Conservation (phyloP, 1,284 basidiomycete species). For the Wallemia ichthyophaga region DNA sequence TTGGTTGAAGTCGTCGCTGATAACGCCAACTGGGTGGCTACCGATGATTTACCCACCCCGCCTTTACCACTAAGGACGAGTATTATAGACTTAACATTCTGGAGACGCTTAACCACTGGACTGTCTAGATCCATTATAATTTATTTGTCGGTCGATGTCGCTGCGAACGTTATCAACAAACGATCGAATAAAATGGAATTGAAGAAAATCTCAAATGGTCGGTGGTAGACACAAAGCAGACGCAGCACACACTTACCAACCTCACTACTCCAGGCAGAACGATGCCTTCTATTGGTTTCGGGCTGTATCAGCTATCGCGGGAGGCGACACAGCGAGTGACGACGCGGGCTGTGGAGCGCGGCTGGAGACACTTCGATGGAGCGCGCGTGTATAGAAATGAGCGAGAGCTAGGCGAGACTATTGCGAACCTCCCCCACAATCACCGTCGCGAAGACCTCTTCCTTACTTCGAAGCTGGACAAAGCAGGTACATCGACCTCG, state of each 20-base stretch:
- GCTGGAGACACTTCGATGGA: constrained; percentile 9
- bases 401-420: constrained; percentile 22
- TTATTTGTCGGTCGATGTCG: no score
- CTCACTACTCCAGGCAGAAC: not conserved
- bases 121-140: constrained; percentile 9
- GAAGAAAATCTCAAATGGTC: no score
- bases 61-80: constrained; percentile 89
- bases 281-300: not conserved
- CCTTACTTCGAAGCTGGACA: not conserved
- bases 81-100: constrained; percentile 52
- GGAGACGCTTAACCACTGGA: constrained; percentile 30
- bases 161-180: no score
- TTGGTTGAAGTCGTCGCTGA: constrained; percentile 28
- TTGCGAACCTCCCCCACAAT: not conserved
- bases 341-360: not conserved
- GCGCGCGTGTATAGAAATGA: constrained; percentile 49
- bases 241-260: not conserved
- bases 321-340: not conserved
- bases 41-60: constrained; percentile 91
- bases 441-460: not conserved
- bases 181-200: no score
- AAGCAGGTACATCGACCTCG: not conserved
- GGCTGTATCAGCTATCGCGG: not conserved
- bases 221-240: no score
- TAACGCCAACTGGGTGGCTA: constrained; percentile 71